A percentile compares a stretch with the other conserved stretches of the same genome.
Conservation (phyloP, 208 protist genomes). For the Wallacemonas rigidus region DNA sequence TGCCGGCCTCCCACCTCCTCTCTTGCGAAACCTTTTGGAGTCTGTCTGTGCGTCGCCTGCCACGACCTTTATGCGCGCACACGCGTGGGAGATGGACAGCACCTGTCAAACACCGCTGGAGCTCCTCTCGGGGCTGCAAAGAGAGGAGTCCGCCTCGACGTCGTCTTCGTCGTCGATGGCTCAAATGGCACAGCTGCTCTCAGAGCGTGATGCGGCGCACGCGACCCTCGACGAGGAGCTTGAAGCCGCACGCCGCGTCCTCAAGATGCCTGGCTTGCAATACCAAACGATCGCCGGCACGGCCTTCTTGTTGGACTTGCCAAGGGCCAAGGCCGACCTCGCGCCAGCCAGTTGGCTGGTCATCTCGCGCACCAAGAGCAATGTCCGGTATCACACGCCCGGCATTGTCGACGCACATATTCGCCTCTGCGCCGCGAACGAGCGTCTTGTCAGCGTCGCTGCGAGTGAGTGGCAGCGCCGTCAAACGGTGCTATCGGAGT, state of each 20-base stretch:
- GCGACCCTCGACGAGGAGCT: constrained; percentile 64
- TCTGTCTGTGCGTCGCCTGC: constrained; percentile 26
- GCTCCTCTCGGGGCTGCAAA: constrained; percentile 39
- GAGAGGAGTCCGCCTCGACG: not conserved
- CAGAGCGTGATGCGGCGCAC: constrained; percentile 40
- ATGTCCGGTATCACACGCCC: constrained; percentile 85
- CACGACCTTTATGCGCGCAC: constrained; percentile 34
- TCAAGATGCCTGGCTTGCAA: constrained; percentile 65
- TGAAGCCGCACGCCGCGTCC: constrained; percentile 35
- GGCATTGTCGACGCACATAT: constrained; percentile 58
- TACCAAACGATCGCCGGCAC: constrained; percentile 82
- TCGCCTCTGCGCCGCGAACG: constrained; percentile 59
- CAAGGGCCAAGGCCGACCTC: constrained; percentile 41
- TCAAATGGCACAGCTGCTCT: constrained; percentile 40
- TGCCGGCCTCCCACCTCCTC: not conserved
- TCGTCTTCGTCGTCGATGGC: constrained; percentile 11
- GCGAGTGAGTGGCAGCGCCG: constrained; percentile 54
- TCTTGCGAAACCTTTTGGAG: constrained; percentile 38
- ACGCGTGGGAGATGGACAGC: constrained; percentile 40
- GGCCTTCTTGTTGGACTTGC: constrained; percentile 79
- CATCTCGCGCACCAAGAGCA: constrained; percentile 72
- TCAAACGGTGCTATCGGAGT: constrained; percentile 36
- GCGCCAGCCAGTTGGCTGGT: constrained; percentile 75
- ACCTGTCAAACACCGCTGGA: constrained; percentile 64
- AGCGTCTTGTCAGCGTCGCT: constrained; percentile 64